Percentiles rank a stretch among this genome's conserved stretches.
phyloP scores from a whole-genome alignment of 1,284 basidiomycete genomes.

The Malassezia globosa region DNA sequence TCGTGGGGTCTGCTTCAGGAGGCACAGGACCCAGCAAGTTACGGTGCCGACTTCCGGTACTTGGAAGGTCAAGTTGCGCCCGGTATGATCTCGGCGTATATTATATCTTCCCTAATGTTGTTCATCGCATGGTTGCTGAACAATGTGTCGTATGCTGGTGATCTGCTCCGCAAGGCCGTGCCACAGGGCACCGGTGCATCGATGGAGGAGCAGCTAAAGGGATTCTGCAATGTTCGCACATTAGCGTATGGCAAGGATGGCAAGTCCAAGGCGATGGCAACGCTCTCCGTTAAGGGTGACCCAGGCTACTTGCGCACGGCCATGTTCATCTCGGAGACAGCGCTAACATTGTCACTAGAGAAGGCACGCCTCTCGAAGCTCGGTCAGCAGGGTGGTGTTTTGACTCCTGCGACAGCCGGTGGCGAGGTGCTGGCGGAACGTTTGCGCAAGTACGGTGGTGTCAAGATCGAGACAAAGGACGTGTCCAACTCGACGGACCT shows the following conservation, averaged over 20 bases:
- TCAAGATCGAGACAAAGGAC: conserved; percentile 50
- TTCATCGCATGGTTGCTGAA: conserved; percentile 5
- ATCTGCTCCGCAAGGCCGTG: neutral
- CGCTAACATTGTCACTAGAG: conserved; percentile 58
- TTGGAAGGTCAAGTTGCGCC: conserved; percentile 57
- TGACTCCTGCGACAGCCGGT: conserved; percentile 66
- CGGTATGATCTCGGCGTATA: conserved; percentile 17
- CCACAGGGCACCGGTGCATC: conserved; percentile 12
- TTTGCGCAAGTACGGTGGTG: conserved; percentile 54
- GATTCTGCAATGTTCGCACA: conserved; percentile 21
- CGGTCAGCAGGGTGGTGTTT: conserved; percentile 59
- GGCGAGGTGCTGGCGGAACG: conserved; percentile 62
- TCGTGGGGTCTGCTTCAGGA: conserved; percentile 62
- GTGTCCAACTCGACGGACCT: conserved; percentile 1
- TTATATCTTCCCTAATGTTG: conserved; percentile 4
- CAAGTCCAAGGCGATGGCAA: conserved; percentile 53
- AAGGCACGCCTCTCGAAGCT: conserved; percentile 53
- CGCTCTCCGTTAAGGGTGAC: conserved; percentile 60
- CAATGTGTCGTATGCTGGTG: neutral
- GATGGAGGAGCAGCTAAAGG: conserved; percentile 13
- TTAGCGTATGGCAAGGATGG: conserved; percentile 50
- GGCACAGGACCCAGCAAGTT: conserved; percentile 24
- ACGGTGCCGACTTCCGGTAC: conserved; percentile 57
- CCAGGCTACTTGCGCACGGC: conserved; percentile 65
- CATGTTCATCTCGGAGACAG: conserved; percentile 63